These are phyloP conservation scores for Candida endomychidarum DNA, from an alignment of 805 yeast genomes.

Conservation along the genomic window DNA sequence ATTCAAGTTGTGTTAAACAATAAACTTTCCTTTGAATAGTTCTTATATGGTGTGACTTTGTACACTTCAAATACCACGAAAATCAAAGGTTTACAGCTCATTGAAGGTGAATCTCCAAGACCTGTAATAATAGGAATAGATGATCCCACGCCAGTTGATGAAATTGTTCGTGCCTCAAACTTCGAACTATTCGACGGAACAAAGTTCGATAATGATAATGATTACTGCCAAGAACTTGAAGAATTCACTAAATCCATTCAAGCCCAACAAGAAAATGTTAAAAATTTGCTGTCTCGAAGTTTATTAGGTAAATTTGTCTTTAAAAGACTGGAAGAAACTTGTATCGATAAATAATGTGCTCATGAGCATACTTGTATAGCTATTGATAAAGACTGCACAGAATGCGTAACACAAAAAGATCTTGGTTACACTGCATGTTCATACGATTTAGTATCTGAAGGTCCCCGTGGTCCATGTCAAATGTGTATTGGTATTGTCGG, in stretches of 20 bases:
- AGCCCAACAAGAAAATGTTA: background rate
- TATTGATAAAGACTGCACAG: background rate
- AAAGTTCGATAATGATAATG: slow-evolving; percentile 2
- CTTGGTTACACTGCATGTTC: background rate
- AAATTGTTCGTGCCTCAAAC: slow-evolving; percentile 1
- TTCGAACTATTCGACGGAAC: slow-evolving; percentile 2
- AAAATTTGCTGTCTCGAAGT: slow-evolving; percentile 2
- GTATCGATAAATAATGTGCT: slow-evolving; percentile 1
- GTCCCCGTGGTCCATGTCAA: slow-evolving; percentile 1
- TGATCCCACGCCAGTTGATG: slow-evolving; percentile 2
- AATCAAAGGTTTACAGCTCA: slow-evolving; percentile 4
- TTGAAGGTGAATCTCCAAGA: slow-evolving; percentile 3
- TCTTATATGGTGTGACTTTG: slow-evolving; percentile 2
- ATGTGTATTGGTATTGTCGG: slow-evolving; percentile 1
- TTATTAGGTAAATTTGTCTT: slow-evolving; percentile 1
- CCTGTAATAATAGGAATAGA: slow-evolving; percentile 2
- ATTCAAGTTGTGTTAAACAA: too few species aligned
- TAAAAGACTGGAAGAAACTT: slow-evolving; percentile 3
- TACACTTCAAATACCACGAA: slow-evolving; percentile 1
- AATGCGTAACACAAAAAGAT: background rate
- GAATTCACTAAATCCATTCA: slow-evolving; percentile 2
- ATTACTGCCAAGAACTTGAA: slow-evolving; percentile 4
- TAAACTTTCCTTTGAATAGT: too few species aligned
- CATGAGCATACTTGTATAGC: slow-evolving; percentile 3
- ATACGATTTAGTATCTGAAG: background rate